Evolutionary conservation across 2,329 filamentous ascomycete genomes (phyloP).

Genomic region (Gremmenia infestans): DNA sequence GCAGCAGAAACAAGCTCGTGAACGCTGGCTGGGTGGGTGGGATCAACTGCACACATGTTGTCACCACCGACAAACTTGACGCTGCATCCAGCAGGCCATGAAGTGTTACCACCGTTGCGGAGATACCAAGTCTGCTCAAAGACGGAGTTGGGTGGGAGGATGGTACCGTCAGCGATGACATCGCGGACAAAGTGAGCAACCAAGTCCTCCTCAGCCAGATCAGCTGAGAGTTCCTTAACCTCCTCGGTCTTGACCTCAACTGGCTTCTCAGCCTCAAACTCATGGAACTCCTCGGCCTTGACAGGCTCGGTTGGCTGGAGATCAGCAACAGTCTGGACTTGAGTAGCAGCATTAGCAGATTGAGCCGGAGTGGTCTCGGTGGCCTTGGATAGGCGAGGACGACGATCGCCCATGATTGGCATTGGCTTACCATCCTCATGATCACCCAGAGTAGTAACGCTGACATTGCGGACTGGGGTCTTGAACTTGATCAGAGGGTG

Average conservation of each 20-base stretch:
- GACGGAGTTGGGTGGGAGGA: conserved; percentile 61
- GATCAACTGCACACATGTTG: conserved; percentile 90
- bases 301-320: conserved; percentile 56
- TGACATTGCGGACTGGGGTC: conserved; percentile 83
- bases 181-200: conserved; percentile 73
- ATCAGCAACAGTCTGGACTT: conserved; percentile 70
- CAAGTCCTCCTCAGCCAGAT: conserved; percentile 35
- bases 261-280: conserved; percentile 25
- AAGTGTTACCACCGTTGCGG: conserved; percentile 70
- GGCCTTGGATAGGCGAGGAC: conserved; percentile 37
- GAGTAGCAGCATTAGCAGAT: conserved; percentile 48
- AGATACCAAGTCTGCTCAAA: conserved; percentile 93
- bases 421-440: conserved; percentile 61
- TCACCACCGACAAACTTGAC: conserved; percentile 92
- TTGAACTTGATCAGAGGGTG: conserved; percentile 97
- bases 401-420: conserved; percentile 67
- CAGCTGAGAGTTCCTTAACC: conserved; percentile 30
- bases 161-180: conserved; percentile 71
- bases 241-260: conserved; percentile 29
- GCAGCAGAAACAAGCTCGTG: conserved; percentile 71
- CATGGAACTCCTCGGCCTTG: conserved; percentile 31
- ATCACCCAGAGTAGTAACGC: conserved; percentile 78
- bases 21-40: conserved; percentile 71
- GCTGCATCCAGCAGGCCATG: conserved; percentile 86
- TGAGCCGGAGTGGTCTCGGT: conserved; percentile 45